Conservation (phyloP, 2,329 filamentous ascomycete genomes). For the Aureobasidium lini region DNA sequence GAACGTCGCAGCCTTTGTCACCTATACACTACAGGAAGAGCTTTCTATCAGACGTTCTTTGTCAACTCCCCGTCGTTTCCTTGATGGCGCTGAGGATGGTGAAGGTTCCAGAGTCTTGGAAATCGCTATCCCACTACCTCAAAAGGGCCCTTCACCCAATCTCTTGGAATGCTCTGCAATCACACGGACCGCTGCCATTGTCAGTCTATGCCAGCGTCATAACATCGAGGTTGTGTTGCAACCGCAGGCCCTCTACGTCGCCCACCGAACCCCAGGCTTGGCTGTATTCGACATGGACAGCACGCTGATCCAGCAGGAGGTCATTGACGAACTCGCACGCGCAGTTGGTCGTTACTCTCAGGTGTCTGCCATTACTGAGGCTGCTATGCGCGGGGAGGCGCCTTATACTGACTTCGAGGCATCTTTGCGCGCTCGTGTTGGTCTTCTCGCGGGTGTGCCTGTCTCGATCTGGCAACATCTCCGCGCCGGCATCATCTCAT, state of each 20-base stretch:
- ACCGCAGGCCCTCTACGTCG: conserved; percentile 14
- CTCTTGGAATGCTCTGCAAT: conserved; percentile 14
- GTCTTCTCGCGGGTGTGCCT: conserved; percentile 72
- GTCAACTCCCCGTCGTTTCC: conserved; percentile 12
- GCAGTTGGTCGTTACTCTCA: conserved; percentile 61
- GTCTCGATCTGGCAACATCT: conserved; percentile 64
- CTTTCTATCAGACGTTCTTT: conserved; percentile 10
- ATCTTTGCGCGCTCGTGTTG: conserved; percentile 73
- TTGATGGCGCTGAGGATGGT: conserved; percentile 12
- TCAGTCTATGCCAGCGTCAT: conserved; percentile 9
- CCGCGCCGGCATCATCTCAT: conserved; percentile 59
- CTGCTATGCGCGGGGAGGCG: conserved; percentile 85
- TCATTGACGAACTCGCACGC: conserved; percentile 89
- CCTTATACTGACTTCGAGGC: conserved; percentile 69
- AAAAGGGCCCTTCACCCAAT: conserved; percentile 9
- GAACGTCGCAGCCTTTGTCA: conserved; percentile 10
- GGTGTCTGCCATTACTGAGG: conserved; percentile 81
- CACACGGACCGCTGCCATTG: conserved; percentile 10
- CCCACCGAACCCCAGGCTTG: conserved; percentile 45
- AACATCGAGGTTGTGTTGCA: conserved; percentile 16
- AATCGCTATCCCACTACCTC: conserved; percentile 11
- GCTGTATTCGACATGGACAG: conserved; percentile 99
- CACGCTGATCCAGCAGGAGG: conserved; percentile 93
- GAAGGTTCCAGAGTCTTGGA: conserved; percentile 14
- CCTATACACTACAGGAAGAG: conserved; percentile 15